Percentiles rank a stretch among this genome's conserved stretches.
Conservation (phyloP, 1,284 basidiomycete genomes). For the Malassezia vespertilionis region DNA sequence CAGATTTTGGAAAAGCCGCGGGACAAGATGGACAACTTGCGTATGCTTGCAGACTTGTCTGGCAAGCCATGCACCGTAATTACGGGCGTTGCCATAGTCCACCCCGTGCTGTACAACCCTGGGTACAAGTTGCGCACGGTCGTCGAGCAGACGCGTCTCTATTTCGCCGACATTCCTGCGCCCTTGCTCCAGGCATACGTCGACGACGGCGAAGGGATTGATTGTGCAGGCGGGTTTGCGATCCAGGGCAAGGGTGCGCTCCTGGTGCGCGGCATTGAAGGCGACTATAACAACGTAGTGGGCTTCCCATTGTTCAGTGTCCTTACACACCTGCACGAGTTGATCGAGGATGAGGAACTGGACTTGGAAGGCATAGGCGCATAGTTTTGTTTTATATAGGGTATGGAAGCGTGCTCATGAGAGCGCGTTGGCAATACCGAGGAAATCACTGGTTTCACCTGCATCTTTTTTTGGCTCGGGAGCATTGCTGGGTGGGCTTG, state of each 20-base stretch:
- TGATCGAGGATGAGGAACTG: conserved; percentile 39
- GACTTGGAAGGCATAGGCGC: conserved; percentile 23
- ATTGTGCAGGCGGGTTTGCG: conserved; percentile 87
- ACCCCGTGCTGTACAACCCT: conserved; percentile 69
- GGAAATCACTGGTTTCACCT: conserved; percentile 8
- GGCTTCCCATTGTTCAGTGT: conserved; percentile 59
- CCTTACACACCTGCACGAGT: conserved; percentile 29
- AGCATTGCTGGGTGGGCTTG: background rate
- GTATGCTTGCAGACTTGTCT: conserved; percentile 77
- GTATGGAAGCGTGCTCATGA: conserved; percentile 6
- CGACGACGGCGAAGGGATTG: conserved; percentile 74
- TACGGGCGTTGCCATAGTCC: conserved; percentile 54
- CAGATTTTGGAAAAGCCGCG: conserved; percentile 74
- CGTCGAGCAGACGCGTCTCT: conserved; percentile 37
- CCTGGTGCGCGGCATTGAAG: conserved; percentile 71
- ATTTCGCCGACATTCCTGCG: conserved; percentile 46
- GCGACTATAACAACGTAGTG: conserved; percentile 83
- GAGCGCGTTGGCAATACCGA: conserved; percentile 9
- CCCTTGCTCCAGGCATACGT: conserved; percentile 68
- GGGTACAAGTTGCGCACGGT: conserved; percentile 62
- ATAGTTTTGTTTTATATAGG: background rate
- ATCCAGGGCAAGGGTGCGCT: conserved; percentile 76
- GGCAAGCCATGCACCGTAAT: conserved; percentile 36
- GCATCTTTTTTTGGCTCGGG: background rate
- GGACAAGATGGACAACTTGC: conserved; percentile 68